phyloP scores from a whole-genome alignment of 2,329 filamentous ascomycete genomes.

The Phoma sp. region DNA sequence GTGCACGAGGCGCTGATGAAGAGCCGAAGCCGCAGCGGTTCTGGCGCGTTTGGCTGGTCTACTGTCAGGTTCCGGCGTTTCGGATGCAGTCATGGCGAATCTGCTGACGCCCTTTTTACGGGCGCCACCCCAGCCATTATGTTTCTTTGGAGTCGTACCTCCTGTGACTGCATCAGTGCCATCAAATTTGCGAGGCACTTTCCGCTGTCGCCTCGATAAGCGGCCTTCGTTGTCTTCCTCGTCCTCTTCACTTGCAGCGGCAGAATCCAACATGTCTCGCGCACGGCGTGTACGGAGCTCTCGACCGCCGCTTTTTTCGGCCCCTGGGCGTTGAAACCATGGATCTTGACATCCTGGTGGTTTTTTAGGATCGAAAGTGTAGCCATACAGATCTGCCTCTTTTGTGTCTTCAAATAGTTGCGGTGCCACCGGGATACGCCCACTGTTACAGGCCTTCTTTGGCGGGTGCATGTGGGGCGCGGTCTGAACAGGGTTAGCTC shows the following conservation, averaged over 20 bases:
- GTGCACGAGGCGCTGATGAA: conserved; percentile 52
- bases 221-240: conserved; percentile 44
- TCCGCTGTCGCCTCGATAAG: conserved; percentile 42
- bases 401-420: conserved; percentile 65
- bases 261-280: conserved; percentile 48
- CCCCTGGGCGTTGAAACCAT: conserved; percentile 58
- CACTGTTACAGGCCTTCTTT: conserved; percentile 59
- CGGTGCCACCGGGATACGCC: conserved; percentile 53
- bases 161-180: conserved; percentile 40
- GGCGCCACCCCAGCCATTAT: conserved; percentile 48
- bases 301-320: conserved; percentile 53
- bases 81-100: conserved; percentile 38
- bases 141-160: conserved; percentile 39
- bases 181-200: conserved; percentile 46
- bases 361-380: conserved; percentile 62
- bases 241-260: conserved; percentile 48
- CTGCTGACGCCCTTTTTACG: conserved; percentile 47
- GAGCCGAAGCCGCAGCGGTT: conserved; percentile 32
- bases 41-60: conserved; percentile 38
- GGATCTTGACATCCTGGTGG: conserved; percentile 61
- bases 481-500: conserved; percentile 46
- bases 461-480: conserved; percentile 58
- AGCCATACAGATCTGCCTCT: conserved; percentile 66
- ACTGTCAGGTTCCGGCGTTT: conserved; percentile 46
- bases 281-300: conserved; percentile 55